Evolutionary conservation across 305 asterid species (phyloP), one percentile per base, ranked within the genome.

Genomic region (Fraxinus sp.): DNA sequence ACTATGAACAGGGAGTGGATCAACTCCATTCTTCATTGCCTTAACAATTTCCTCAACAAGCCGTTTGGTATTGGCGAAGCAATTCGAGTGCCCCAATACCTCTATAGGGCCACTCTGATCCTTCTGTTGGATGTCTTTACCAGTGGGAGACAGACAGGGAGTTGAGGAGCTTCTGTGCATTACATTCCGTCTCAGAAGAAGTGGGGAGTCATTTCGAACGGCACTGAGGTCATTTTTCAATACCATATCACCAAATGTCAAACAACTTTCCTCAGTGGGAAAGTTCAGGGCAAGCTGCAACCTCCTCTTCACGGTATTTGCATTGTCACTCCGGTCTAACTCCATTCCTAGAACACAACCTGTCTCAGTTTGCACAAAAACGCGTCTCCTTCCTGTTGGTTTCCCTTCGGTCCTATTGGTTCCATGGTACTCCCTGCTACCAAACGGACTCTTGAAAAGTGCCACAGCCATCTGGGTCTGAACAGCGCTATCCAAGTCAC

Each of bases 331-430:
- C 85, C 98, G 84, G 82, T 94, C 93, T 88, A 94, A 85, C 85
- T 96, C 99, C 98, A 96, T 91, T 18, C 99, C 99, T 76, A 94
- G 86, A 28, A 94, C 99, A 83, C 97, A 89, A 14, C 99, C 98
- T 1, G 91, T 88, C 71, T 94, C 98, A 0, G 98, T 96, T 84
- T 94, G 99, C 20, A 94, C 98, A 87, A 96, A 96, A 77, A 94
- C 98, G 0, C 97, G 96, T 78, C 99, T 90, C 86, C 90, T 80
- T 41, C 93, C 92, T 0, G 93, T 62, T 1, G 90, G 75, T 84
- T 85, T 90, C 85, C 93, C 92, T 87, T 90, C 97, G 82, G 86
- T 83, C 89, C 92, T 86, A 77, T 82, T 83, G 73, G 80, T 83
- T 78, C 97, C 95, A 72, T 82, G 94, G 89, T 87, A 93, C 74